Evolutionary conservation across 345 rosid genomes (phyloP).

Genomic region (Populus deltoides): DNA sequence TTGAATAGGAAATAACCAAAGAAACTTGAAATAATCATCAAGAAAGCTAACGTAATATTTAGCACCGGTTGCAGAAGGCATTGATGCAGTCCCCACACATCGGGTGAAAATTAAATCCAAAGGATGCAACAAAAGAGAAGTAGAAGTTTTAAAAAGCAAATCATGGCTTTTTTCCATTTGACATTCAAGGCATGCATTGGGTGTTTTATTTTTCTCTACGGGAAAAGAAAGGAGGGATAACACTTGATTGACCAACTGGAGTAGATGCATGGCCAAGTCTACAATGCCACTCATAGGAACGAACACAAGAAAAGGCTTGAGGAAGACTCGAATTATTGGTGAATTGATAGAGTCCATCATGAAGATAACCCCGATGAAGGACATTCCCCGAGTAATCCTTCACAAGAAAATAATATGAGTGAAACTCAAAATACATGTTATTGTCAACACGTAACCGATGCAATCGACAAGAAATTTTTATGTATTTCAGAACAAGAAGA

Average conservation of each 20-base stretch:
- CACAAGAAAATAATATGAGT: background rate
- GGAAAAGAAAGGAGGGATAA: background rate
- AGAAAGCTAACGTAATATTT: no score
- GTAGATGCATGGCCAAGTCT: background rate
- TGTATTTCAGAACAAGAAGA: background rate
- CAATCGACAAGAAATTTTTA: rapidly evolving
- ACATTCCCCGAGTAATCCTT: background rate
- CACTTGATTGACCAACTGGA: no score
- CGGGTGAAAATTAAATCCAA: background rate
- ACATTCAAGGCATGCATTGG: background rate
- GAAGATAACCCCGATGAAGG: background rate
- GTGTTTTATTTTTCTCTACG: no score
- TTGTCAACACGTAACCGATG: background rate
- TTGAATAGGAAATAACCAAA: background rate
- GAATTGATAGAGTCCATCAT: background rate
- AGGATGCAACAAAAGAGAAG: rapidly evolving
- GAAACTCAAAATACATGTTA: background rate
- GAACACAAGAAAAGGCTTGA: background rate
- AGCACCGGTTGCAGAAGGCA: background rate
- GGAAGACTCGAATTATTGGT: no score
- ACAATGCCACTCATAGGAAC: background rate
- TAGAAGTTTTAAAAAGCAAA: no score
- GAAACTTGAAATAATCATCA: background rate
- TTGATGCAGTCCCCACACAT: no score
- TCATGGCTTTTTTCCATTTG: background rate